A percentile compares a stretch with the other conserved stretches of the same genome.
Evolutionary conservation across 2,329 filamentous ascomycete species (phyloP).

Genomic region (Chrysoporthe deuterocubensis): DNA sequence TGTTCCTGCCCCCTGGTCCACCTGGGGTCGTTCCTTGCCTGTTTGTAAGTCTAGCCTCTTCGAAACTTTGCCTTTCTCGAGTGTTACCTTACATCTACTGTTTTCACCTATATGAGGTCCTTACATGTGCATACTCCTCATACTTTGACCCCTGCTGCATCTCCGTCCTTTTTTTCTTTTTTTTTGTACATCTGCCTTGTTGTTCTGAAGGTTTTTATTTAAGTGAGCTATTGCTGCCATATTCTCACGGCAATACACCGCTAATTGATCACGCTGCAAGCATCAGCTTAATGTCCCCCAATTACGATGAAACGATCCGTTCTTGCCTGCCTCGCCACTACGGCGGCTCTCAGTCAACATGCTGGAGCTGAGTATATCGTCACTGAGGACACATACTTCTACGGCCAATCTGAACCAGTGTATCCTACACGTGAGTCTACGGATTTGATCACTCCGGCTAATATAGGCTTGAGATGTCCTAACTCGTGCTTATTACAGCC

Average conservation of each 20-base stretch:
- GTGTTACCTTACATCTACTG: neutral
- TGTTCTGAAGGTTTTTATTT: neutral
- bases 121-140: no score
- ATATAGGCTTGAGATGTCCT: neutral
- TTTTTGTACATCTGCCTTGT: neutral
- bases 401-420: slow-evolving; percentile 15
- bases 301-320: slow-evolving; percentile 5
- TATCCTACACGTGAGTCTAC: slow-evolving; percentile 7
- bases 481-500: neutral
- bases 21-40: no score
- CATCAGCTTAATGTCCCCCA: neutral
- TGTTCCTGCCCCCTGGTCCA: no score
- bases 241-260: neutral
- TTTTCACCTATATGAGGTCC: neutral
- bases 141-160: no score
- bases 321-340: slow-evolving; percentile 3
- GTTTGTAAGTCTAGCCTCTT: no score
- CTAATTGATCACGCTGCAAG: neutral
- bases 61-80: no score
- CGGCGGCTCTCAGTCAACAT: neutral
- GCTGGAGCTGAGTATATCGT: slow-evolving; percentile 4
- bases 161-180: no score
- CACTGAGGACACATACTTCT: slow-evolving; percentile 8
- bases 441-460: neutral
- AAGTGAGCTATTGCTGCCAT: neutral